A percentile compares a stretch with the other conserved stretches of the same genome.
Conservation (phyloP, 2,329 filamentous ascomycete genomes). For the Xylaria sp. region DNA sequence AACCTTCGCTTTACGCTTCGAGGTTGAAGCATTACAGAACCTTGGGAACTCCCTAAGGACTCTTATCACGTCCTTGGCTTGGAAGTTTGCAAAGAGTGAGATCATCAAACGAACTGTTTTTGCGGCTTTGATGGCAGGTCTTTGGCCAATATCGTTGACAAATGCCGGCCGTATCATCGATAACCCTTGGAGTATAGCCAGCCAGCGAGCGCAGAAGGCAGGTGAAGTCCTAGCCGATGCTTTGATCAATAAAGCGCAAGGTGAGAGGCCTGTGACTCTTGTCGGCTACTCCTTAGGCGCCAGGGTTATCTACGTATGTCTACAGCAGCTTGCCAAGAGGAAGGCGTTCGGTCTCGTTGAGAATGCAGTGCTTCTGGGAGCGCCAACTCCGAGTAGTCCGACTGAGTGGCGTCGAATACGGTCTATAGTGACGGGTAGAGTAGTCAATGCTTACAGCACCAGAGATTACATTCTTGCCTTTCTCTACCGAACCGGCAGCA, state of each 20-base stretch:
- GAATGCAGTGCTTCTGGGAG: conserved; percentile 83
- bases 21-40: conserved; percentile 79
- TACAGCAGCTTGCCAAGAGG: conserved; percentile 79
- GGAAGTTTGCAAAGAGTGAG: conserved; percentile 73
- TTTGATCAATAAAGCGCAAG: conserved; percentile 83
- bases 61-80: conserved; percentile 84
- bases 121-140: conserved; percentile 66
- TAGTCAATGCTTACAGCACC: conserved; percentile 89
- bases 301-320: conserved; percentile 83
- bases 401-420: conserved; percentile 82
- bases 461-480: conserved; percentile 91
- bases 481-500: conserved; percentile 84
- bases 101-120: conserved; percentile 64
- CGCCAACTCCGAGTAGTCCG: conserved; percentile 77
- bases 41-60: conserved; percentile 83
- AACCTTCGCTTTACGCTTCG: conserved; percentile 86
- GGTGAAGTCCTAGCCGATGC: conserved; percentile 81
- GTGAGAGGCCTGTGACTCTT: conserved; percentile 82
- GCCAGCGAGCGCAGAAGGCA: conserved; percentile 80
- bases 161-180: conserved; percentile 80
- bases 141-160: conserved; percentile 72
- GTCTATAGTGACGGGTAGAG: conserved; percentile 80
- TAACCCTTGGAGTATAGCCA: conserved; percentile 83
- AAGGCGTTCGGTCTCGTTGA: conserved; percentile 87
- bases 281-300: conserved; percentile 86